Base-by-base conservation (phyloP, 164 flowering plant species). In the Macadamia integrifolia region DNA sequence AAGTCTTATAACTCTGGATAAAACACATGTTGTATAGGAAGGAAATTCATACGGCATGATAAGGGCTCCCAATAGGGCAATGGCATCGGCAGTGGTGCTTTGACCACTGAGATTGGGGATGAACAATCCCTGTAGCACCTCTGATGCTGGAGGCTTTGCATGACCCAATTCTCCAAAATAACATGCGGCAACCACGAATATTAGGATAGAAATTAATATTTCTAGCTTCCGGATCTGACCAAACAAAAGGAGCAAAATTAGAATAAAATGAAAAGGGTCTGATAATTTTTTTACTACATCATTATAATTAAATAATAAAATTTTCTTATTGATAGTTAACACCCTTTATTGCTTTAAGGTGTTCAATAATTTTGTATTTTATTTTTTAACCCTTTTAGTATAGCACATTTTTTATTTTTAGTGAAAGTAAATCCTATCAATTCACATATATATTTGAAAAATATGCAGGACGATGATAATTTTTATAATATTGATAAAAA, bases 11-110 rank as follows among this genome's bases (percentile, higher is more conserved):
- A 3, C 12, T 46, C 9, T 29, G 4, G 1, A 5, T n/a, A 63
- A 28, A 32, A 44, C 1, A 65, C 14, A 50, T 18, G 9, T 43
- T 29, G 5, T 7, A 30, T 3, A 57, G 62, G 4, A 1, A 13
- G 12, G 18, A 8, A 57, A 46, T 64, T 30, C 81, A 3, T 85
- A 93, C 98, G 98, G 98, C 98, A 94, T 92, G 62, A 94, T 73
- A 14, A 94, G 88, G 63, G 97, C 97, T n/a, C 98, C 98, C 60
- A 94, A 30, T 0, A 94, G 80, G 52, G 98, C 96, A 46, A 94
- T 94, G 74, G 98, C 97, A 65, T 82, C 95, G 28, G 84, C 93
- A 15, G 93, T 90, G 60, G 98, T 95, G 8, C 89, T 85, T 17
- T 80, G 73, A 40, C 97, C 97, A 0, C 11, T 74, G 44, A 94